These are phyloP conservation scores for Sarocladium strictum DNA, from an alignment of 2,329 filamentous ascomycete species.

Conservation along the genomic window DNA sequence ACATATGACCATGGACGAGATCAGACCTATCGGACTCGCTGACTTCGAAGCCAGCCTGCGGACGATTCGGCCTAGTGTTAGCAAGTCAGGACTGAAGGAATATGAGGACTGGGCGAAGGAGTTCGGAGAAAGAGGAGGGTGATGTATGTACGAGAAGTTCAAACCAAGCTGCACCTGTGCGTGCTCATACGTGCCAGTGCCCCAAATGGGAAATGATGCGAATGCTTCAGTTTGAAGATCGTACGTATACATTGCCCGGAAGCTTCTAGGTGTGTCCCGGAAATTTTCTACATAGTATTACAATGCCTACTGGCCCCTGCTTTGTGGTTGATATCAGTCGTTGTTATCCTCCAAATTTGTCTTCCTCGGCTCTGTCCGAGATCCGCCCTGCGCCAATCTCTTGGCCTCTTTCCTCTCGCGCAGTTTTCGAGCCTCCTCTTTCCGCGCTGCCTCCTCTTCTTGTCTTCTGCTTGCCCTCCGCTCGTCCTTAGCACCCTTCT, in stretches of 20 bases:
- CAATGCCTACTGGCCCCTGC: not conserved
- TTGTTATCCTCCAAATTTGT: not conserved
- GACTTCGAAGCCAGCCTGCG: slow-evolving; percentile 82
- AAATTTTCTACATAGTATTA: not conserved
- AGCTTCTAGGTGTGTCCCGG: not conserved
- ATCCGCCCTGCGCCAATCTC: not conserved
- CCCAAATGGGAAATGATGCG: not conserved
- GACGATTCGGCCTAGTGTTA: slow-evolving; percentile 86
- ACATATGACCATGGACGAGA: slow-evolving; percentile 90
- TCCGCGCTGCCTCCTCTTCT: slow-evolving; percentile 15
- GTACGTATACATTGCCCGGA: not conserved
- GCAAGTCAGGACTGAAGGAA: slow-evolving; percentile 73
- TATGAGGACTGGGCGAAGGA: slow-evolving; percentile 93
- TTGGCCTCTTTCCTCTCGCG: slow-evolving; percentile 16
- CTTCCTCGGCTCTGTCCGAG: slow-evolving; percentile 4
- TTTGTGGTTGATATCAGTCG: not conserved
- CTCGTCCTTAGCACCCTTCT: slow-evolving; percentile 52
- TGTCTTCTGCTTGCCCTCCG: slow-evolving; percentile 34
- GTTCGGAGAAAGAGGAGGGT: slow-evolving; percentile 88
- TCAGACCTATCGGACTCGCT: slow-evolving; percentile 72
- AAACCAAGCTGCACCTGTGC: no score
- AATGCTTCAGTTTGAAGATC: not conserved
- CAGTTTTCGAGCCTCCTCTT: slow-evolving; percentile 14
- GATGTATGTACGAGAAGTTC: slow-evolving; percentile 13
- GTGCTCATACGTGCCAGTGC: not conserved